These are phyloP conservation scores for Annona cherimola DNA, from an alignment of 164 flowering plant genomes.

Conservation along the genomic window DNA sequence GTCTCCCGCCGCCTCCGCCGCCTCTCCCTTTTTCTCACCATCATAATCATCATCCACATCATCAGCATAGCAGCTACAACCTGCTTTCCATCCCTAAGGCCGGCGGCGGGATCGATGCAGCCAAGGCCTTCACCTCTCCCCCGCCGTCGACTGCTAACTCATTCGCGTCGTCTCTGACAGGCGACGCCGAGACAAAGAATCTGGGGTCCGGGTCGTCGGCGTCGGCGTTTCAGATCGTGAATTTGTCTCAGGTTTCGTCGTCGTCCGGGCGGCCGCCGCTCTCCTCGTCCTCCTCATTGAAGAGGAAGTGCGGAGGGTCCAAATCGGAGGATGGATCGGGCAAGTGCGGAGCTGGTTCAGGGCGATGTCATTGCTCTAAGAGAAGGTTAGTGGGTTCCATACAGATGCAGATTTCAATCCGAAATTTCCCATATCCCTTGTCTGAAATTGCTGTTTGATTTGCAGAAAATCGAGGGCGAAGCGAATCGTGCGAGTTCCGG, in stretches of 20 bases:
- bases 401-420: background rate
- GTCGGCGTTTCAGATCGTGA: conserved; percentile 51
- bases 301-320: conserved; percentile 62
- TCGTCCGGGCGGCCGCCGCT: conserved; percentile 54
- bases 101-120: conserved; percentile 5
- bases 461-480: conserved; percentile 68
- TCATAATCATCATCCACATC: conserved; percentile 7
- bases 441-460: background rate
- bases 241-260: conserved; percentile 36
- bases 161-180: conserved; percentile 53
- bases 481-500: conserved; percentile 76
- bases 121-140: conserved; percentile 33
- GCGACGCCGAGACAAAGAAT: conserved; percentile 47
- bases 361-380: conserved; percentile 87
- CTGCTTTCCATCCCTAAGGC: background rate
- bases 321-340: conserved; percentile 48
- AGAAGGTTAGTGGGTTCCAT: conserved; percentile 56
- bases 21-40: conserved; percentile 43
- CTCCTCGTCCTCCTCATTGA: conserved; percentile 42
- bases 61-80: background rate
- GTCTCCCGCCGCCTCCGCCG: conserved; percentile 55
- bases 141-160: conserved; percentile 44
- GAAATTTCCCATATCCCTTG: too few species aligned
- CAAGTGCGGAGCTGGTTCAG: conserved; percentile 42
- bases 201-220: conserved; percentile 30